These are phyloP conservation scores for Nitzschia putrida DNA, from an alignment of 108 stramenopile genomes.

Conservation along the genomic window DNA sequence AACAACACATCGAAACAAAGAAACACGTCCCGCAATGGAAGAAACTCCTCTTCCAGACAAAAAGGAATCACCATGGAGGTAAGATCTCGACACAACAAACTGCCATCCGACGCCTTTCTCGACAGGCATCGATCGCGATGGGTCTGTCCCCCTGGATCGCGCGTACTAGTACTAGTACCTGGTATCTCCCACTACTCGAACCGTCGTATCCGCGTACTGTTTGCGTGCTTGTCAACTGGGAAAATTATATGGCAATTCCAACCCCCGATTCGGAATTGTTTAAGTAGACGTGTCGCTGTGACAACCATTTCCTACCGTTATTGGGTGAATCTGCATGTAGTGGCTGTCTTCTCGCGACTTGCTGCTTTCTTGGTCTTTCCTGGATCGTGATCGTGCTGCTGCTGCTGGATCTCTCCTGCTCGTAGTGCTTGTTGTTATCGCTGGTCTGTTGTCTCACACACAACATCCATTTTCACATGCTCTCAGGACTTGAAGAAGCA, in stretches of 20 bases:
- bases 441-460: neutral
- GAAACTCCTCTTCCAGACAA: constrained; percentile 21
- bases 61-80: constrained; percentile 88
- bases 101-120: constrained; percentile 1
- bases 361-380: too few species aligned
- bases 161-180: too few species aligned
- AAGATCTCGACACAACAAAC: constrained; percentile 25
- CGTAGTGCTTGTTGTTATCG: neutral
- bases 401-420: neutral
- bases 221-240: too few species aligned
- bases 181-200: neutral
- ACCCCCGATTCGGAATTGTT: constrained; percentile 2
- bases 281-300: constrained; percentile 9
- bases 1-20: constrained; percentile 2
- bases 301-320: neutral
- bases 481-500: constrained; percentile 76
- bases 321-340: neutral
- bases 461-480: neutral
- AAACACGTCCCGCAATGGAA: constrained; percentile 29
- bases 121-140: neutral
- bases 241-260: too few species aligned
- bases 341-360: neutral
- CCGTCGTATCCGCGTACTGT: too few species aligned
- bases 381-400: too few species aligned
- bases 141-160: neutral